Conservation (phyloP, 1,284 basidiomycete species). For the Kalmanozyma brasiliensis region DNA sequence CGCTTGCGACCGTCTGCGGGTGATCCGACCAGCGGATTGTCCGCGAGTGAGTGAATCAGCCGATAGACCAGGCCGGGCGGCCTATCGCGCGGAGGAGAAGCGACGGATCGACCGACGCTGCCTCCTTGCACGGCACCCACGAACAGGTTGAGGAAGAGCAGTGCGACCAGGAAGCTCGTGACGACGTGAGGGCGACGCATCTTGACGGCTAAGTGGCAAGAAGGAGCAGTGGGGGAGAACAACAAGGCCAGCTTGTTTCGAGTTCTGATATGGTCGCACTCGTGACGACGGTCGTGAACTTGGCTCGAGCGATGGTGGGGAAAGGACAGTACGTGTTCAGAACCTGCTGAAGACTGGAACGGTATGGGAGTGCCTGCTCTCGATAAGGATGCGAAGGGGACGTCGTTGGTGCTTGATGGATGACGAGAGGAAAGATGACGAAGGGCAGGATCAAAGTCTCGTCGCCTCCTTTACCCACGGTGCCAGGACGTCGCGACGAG, state of each 20-base stretch:
- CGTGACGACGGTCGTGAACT: too few species aligned
- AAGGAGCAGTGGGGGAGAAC: too few species aligned
- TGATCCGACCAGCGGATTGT: slow-evolving; percentile 33
- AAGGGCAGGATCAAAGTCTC: slow-evolving; percentile 10
- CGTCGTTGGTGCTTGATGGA: not conserved
- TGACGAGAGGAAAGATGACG: slow-evolving; percentile 14
- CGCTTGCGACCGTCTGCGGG: slow-evolving; percentile 26
- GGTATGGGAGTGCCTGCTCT: slow-evolving; percentile 17
- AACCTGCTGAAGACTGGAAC: slow-evolving; percentile 20
- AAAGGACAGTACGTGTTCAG: too few species aligned
- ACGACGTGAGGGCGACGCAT: not conserved
- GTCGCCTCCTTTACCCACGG: too few species aligned
- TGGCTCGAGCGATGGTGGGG: too few species aligned
- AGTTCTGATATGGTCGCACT: too few species aligned
- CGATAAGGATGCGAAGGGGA: slow-evolving; percentile 1
- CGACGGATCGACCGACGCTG: too few species aligned
- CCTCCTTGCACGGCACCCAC: too few species aligned
- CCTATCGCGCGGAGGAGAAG: not conserved
- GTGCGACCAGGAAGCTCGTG: too few species aligned
- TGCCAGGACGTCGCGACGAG: too few species aligned
- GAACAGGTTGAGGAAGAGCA: not conserved
- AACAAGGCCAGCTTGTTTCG: slow-evolving; percentile 19
- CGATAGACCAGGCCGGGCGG: slow-evolving; percentile 36
- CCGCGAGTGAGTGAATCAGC: slow-evolving; percentile 14
- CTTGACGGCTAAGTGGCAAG: not conserved